phyloP scores from a whole-genome alignment of 2,329 filamentous ascomycete species.

The Neonectria hederae region DNA sequence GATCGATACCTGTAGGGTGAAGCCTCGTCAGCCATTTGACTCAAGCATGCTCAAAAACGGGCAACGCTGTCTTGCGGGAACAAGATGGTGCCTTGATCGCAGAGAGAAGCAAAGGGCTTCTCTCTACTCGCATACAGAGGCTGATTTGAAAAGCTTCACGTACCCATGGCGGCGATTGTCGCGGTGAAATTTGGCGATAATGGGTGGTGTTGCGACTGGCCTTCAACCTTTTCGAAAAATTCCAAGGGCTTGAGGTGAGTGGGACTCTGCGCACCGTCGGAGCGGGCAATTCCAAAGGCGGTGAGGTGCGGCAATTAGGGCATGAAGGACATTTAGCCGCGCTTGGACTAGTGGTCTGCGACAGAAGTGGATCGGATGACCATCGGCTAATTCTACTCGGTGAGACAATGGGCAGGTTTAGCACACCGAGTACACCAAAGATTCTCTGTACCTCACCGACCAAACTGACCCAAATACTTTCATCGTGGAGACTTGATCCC shows the following conservation, averaged over 20 bases:
- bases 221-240: conserved; percentile 42
- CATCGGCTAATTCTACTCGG: background rate
- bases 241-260: conserved; percentile 41
- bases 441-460: background rate
- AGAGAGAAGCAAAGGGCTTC: conserved; percentile 30
- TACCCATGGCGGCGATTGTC: conserved; percentile 69
- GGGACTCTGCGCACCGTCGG: conserved; percentile 20
- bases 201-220: conserved; percentile 44
- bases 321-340: background rate
- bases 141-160: conserved; percentile 56
- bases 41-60: conserved; percentile 69
- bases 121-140: conserved; percentile 63
- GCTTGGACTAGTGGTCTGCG: conserved; percentile 14
- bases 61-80: conserved; percentile 42
- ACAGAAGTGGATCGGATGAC: background rate
- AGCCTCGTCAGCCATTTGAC: conserved; percentile 69
- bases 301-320: conserved; percentile 59
- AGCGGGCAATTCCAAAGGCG: conserved; percentile 44
- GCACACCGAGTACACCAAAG: background rate
- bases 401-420: background rate
- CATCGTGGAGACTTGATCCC: background rate
- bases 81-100: conserved; percentile 45
- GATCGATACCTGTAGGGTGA: conserved; percentile 72
- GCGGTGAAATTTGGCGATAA: conserved; percentile 53
- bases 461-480: background rate